Evolutionary conservation across 106 monocot genomes (phyloP), one percentile per base, ranked within the genome.

Genomic region (Platanthera zijinensis): DNA sequence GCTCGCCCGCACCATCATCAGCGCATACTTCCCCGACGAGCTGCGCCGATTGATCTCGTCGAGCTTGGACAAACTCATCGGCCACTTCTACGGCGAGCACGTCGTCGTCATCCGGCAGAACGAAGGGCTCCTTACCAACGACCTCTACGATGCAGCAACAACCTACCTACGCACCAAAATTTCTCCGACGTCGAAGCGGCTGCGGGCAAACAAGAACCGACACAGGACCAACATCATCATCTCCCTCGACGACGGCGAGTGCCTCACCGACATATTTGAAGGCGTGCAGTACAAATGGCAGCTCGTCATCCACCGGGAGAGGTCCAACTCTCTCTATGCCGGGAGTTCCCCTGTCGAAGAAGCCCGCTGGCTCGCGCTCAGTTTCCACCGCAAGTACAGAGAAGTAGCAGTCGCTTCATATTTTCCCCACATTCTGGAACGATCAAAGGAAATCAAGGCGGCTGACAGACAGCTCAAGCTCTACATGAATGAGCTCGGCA

Each of bases 211-310:
- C 53, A 80, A 74, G 73, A n/a, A 59, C 9, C 52, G 52, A 4
- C 53, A 71, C 18, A 51, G 74, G 2, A 64, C 57, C 15, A n/a
- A 5, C 56, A 54, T 79, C 45, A 51, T 7, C 4, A 15, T 84
- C 45, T 75, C 52, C 45, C 28, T 80, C 5, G 80, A 80, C 10
- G 51, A 52, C 0, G 80, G 75, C 12, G 83, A 83, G 48, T 74
- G 51, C 47, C 59, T 83, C 39, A 14, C 51, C 19, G 86, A 86
- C 62, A 47, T 75, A 67, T 86, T 83, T 74, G 62, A 83, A 14
- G 86, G 86, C 30, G 57, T 54, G 45, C 19, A 80, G 17, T 77
- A 74, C 79, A 71, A 54, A 12, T 86, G 86, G 86, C 10, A 18
- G 12, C 66, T 82, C 11, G 19, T 71, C 10, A 6, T 49, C 39